Base-by-base conservation (phyloP, 495 filamentous ascomycete genomes). In the Elasticomyces elasticus region DNA sequence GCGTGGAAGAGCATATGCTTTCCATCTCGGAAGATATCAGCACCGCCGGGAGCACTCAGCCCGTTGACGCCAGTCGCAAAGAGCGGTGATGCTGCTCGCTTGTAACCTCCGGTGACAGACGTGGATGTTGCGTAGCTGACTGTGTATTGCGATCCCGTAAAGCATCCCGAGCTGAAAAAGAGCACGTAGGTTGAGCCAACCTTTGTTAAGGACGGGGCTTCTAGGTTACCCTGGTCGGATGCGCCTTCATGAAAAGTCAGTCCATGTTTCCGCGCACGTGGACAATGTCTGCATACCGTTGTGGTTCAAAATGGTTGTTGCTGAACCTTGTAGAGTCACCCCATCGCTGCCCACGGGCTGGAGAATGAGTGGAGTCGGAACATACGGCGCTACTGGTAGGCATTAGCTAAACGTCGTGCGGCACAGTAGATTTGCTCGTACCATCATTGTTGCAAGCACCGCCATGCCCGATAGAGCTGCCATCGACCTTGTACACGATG, bases 1-100 rank as follows among this genome's bases (percentile, higher is more conserved):
- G 50, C 62, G 37, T 64, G 62, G 38, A 64, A 64, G 15, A 64
- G 25, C 48, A 64, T 43, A 46, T 62, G 62, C 23, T 46, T 20
- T 11, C 59, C 62, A 37, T 62, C 62, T 24, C 30, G 15, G 28
- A 37, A 27, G 17, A 62, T 40, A 28, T 62, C 60, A 5, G 51
- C 46, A 27, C 62, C 62, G 5, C 62, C 62, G 0, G 62, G 62
- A 7, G 35, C 43, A 5, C 30, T 44, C 13, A 64, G 49, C 4
- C 48, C 49, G 27, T 64, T 26, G 11, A n/a, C 27, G n/a, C 59
- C 62, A 11, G 54, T 62, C 15, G 24, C 20, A 44, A 62, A 59
- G 12, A 64, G 62, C 30, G 61, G 57, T 19, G 17, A 10, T 7
- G 46, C 45, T 19, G 56, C 31, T 20, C 58, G 42, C 0, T 25